Conservation (phyloP, 2,329 filamentous ascomycete species). For the Pseudogymnoascus sp. region DNA sequence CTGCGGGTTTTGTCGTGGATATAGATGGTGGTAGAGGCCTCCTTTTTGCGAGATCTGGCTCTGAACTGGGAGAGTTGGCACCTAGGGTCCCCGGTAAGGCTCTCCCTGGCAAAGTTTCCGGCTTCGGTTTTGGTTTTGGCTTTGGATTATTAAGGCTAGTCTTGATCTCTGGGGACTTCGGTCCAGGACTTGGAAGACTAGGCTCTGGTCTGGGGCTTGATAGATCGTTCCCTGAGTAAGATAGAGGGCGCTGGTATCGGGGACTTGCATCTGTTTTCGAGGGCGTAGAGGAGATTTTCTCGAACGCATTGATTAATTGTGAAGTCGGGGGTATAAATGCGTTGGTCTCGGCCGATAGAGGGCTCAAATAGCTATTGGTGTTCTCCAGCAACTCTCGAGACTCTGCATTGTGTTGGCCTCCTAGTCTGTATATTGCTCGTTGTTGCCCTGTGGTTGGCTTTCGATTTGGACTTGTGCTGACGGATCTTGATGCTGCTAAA, state of each 20-base stretch:
- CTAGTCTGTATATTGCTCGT: background rate
- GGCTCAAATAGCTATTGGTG: conserved; percentile 1
- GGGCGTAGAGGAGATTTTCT: background rate
- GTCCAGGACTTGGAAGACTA: background rate
- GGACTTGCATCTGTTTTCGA: background rate
- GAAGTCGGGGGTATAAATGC: conserved; percentile 4
- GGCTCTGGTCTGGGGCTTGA: background rate
- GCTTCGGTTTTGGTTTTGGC: conserved; percentile 23
- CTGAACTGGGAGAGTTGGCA: background rate
- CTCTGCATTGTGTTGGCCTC: background rate
- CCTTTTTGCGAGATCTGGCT: background rate
- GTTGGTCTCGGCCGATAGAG: background rate
- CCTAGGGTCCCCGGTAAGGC: background rate
- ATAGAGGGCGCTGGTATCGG: background rate
- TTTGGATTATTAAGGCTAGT: conserved; percentile 8
- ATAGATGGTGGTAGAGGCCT: background rate
- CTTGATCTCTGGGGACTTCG: background rate
- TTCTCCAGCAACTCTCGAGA: background rate
- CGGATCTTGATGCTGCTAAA: conserved; percentile 53
- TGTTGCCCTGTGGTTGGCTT: background rate
- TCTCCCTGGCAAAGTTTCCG: background rate
- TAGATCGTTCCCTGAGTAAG: background rate
- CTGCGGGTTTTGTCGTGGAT: background rate
- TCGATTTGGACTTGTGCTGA: conserved; percentile 41
- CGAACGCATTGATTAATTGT: background rate